A percentile compares a stretch with the other conserved stretches of the same genome.
Conservation (phyloP, 495 filamentous ascomycete species). For the Talaromyces proteolyticus region DNA sequence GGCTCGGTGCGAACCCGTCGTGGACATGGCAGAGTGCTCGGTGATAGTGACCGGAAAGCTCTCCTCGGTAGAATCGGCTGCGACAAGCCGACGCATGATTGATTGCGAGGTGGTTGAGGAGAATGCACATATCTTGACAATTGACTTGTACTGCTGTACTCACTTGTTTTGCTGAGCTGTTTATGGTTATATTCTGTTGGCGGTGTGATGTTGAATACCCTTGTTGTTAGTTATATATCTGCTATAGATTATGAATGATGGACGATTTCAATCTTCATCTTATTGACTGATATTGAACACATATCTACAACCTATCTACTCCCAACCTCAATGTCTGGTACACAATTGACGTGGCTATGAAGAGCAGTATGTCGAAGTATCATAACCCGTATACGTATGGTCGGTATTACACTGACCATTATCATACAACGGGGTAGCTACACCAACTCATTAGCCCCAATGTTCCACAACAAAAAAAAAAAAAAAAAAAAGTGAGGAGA, state of each 20-base stretch:
- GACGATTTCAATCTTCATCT: no score
- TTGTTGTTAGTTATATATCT: slow-evolving; percentile 4
- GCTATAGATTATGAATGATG: background rate
- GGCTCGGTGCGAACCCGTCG: slow-evolving; percentile 26
- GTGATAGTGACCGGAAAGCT: slow-evolving; percentile 67
- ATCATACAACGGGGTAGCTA: slow-evolving; percentile 3
- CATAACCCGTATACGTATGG: slow-evolving; percentile 1
- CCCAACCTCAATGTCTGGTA: no score
- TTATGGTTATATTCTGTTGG: no score
- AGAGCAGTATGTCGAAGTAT: slow-evolving; percentile 3
- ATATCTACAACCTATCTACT: no score
- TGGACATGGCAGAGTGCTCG: slow-evolving; percentile 43
- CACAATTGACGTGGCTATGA: background rate
- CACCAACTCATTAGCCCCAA: background rate
- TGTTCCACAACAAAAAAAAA: background rate
- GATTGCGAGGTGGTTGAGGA: background rate
- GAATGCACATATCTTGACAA: background rate
- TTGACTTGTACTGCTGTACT: background rate
- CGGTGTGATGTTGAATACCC: slow-evolving; percentile 3
- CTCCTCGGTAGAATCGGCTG: slow-evolving; percentile 68
- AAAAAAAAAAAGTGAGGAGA: background rate
- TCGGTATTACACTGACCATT: slow-evolving; percentile 1
- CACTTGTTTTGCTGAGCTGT: no score
- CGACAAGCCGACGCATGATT: slow-evolving; percentile 50
- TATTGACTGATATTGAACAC: no score